Evolutionary conservation across 2,329 filamentous ascomycete species (phyloP).

Genomic region (Didymella exigua): DNA sequence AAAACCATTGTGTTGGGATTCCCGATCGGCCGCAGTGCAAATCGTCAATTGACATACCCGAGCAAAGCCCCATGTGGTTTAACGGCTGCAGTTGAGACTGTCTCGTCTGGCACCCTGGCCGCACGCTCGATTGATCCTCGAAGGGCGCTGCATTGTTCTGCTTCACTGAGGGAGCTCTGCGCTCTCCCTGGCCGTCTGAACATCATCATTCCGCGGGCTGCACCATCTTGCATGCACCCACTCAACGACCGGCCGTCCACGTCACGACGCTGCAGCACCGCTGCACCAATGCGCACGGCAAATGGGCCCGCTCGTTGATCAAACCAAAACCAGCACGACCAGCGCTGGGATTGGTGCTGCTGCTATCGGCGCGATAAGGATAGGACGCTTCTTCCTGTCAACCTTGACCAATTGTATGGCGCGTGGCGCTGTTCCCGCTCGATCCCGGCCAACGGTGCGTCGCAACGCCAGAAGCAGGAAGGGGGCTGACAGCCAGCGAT

Average conservation of each 20-base stretch:
- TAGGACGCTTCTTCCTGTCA: slow-evolving; percentile 26
- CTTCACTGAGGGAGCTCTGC: background rate
- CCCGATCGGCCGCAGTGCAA: slow-evolving; percentile 24
- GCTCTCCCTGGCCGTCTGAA: slow-evolving; percentile 4
- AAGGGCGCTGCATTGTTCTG: slow-evolving; percentile 1
- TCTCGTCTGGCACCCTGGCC: slow-evolving; percentile 3
- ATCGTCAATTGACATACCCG: slow-evolving; percentile 16
- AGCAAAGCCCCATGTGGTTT: slow-evolving; percentile 15
- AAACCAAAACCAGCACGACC: slow-evolving; percentile 33
- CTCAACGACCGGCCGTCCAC: slow-evolving; percentile 18
- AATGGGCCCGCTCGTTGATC: slow-evolving; percentile 34
- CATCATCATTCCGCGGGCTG: slow-evolving; percentile 13
- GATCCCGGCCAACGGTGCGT: slow-evolving; percentile 36
- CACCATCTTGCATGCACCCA: slow-evolving; percentile 6
- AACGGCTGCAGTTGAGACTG: slow-evolving; percentile 6
- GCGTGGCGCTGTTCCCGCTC: slow-evolving; percentile 31
- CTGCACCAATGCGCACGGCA: slow-evolving; percentile 12
- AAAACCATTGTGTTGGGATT: slow-evolving; percentile 22
- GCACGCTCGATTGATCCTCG: background rate
- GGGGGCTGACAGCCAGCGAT: slow-evolving; percentile 28
- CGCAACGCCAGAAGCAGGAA: slow-evolving; percentile 26
- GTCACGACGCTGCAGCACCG: slow-evolving; percentile 28
- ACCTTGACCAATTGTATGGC: slow-evolving; percentile 30
- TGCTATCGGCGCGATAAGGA: slow-evolving; percentile 32
- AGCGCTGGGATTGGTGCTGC: slow-evolving; percentile 27